Conservation (phyloP, 2,329 filamentous ascomycete genomes). For the Talaromyces sp. region DNA sequence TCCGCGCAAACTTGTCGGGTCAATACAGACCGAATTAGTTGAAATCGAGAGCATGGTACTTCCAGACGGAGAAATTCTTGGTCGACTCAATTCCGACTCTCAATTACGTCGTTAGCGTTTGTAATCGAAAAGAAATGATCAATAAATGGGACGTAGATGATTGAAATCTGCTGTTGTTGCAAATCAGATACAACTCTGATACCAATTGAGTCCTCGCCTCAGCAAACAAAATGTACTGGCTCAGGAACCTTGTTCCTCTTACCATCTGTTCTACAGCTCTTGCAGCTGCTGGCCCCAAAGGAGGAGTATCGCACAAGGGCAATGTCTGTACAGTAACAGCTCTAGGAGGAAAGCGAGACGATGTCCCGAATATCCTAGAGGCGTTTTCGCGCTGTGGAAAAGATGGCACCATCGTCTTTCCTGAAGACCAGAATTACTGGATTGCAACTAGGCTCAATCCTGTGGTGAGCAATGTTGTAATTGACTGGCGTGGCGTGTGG, state of each 20-base stretch:
- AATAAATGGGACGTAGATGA: not conserved
- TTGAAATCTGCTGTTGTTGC: not conserved
- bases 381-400: constrained; percentile 44
- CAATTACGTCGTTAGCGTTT: not conserved
- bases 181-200: not conserved
- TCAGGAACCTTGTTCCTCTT: not conserved
- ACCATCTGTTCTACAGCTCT: constrained; percentile 3
- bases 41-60: not conserved
- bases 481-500: constrained; percentile 57
- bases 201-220: not conserved
- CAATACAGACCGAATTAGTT: constrained; percentile 1
- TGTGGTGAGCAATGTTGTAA: constrained; percentile 49
- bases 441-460: constrained; percentile 54
- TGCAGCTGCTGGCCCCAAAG: constrained; percentile 3
- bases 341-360: constrained; percentile 38
- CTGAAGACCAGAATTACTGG: constrained; percentile 51
- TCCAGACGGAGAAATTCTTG: not conserved
- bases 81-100: not conserved
- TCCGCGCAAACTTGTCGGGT: not conserved
- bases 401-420: constrained; percentile 52
- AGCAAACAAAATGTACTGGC: constrained; percentile 14
- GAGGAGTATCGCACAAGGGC: constrained; percentile 18
- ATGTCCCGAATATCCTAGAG: constrained; percentile 43
- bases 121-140: not conserved
- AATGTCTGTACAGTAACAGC: constrained; percentile 43